phyloP scores from a whole-genome alignment of 2,329 filamentous ascomycete species.

The Penicillium sclerotiorum region DNA sequence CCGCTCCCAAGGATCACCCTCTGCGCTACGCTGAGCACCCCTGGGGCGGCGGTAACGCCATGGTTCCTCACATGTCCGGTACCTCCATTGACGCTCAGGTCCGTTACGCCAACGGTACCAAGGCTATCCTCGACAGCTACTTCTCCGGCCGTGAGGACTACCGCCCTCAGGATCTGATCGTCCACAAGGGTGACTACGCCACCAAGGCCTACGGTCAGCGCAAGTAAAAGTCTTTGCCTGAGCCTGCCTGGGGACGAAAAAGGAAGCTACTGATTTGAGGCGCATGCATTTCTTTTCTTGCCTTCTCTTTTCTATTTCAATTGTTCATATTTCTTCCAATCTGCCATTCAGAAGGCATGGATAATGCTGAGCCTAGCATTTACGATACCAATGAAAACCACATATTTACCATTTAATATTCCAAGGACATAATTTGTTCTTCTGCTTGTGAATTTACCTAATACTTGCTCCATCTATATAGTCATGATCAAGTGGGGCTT shows the following conservation, averaged over 20 bases:
- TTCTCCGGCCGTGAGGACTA: slow-evolving; percentile 87
- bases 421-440: background rate
- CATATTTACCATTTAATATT: slow-evolving; percentile 6
- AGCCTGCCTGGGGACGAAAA: slow-evolving; percentile 1
- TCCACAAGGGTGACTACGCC: slow-evolving; percentile 86
- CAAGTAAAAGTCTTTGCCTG: slow-evolving; percentile 27
- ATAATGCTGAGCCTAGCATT: slow-evolving; percentile 21
- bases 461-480: too few relatives aligned
- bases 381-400: slow-evolving; percentile 30
- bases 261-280: background rate
- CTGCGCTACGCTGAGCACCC: slow-evolving; percentile 92
- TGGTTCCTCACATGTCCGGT: slow-evolving; percentile 98
- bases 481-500: slow-evolving; percentile 1
- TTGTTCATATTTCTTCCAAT: slow-evolving; percentile 22
- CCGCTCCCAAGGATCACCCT: slow-evolving; percentile 87
- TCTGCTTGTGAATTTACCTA: too few relatives aligned
- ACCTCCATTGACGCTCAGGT: slow-evolving; percentile 98
- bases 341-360: slow-evolving; percentile 10
- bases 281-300: slow-evolving; percentile 10
- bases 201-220: slow-evolving; percentile 91
- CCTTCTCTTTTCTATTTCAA: slow-evolving; percentile 8
- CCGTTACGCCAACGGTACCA: slow-evolving; percentile 83
- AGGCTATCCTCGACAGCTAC: slow-evolving; percentile 90
- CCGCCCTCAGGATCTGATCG: slow-evolving; percentile 85
- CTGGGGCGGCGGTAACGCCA: slow-evolving; percentile 96